Evolutionary conservation across 2,329 filamentous ascomycete genomes (phyloP).

Genomic region (Davidsoniella virescens): DNA sequence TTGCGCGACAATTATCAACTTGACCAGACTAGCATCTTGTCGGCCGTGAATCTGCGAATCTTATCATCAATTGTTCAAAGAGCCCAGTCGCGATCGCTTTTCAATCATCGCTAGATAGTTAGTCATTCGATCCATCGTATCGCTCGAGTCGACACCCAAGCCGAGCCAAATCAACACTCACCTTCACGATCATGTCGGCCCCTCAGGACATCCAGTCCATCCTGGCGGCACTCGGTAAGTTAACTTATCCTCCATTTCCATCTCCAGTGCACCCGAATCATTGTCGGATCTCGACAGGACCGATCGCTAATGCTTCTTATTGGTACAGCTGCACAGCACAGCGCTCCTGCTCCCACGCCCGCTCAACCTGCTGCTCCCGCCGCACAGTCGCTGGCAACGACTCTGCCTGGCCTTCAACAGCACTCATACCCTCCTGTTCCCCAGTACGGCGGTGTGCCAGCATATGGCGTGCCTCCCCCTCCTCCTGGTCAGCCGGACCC

Average conservation of each 20-base stretch:
- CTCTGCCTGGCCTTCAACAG: slow-evolving; percentile 7
- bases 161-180: not conserved
- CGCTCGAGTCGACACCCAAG: not conserved
- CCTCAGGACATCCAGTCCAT: slow-evolving; percentile 30
- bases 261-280: not conserved
- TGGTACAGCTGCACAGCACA: slow-evolving; percentile 9
- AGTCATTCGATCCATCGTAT: not conserved
- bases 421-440: slow-evolving; percentile 7
- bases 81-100: not conserved
- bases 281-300: not conserved
- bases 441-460: slow-evolving; percentile 4
- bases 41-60: not conserved
- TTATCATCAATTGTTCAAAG: not conserved
- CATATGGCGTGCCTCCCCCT: slow-evolving; percentile 2
- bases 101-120: not conserved
- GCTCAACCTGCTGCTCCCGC: not conserved
- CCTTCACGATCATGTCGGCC: slow-evolving; percentile 9
- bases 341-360: slow-evolving; percentile 1
- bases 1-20: not conserved
- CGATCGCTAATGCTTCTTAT: not conserved
- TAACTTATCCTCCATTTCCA: not conserved
- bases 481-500: slow-evolving; percentile 2
- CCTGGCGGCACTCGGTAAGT: slow-evolving; percentile 32
- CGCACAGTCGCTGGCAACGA: not conserved
- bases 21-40: not conserved